These are phyloP conservation scores for Peronospora tabacina DNA, from an alignment of 352 stramenopile species.

Conservation along the genomic window DNA sequence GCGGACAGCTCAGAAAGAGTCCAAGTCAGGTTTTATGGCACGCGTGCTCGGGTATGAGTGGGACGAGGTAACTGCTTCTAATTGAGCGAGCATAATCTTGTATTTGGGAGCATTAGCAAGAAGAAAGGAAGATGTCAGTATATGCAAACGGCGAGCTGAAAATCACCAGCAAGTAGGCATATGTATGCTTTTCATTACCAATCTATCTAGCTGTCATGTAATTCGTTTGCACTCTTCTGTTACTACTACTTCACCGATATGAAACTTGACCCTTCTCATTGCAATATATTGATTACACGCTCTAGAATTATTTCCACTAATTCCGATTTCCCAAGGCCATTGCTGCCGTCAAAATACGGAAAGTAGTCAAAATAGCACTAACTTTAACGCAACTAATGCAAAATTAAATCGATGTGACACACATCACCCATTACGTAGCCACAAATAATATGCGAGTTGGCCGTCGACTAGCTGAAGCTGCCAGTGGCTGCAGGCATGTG, in stretches of 20 bases:
- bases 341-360: no score
- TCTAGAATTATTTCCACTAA: no score
- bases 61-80: slow-evolving; percentile 59
- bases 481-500: slow-evolving; percentile 1
- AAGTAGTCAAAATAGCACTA: no score
- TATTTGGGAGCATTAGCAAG: slow-evolving; percentile 21
- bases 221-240: neutral
- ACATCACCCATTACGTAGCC: slow-evolving; percentile 13
- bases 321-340: no score
- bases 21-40: slow-evolving; percentile 78
- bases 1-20: slow-evolving; percentile 71
- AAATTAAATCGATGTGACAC: slow-evolving; percentile 8
- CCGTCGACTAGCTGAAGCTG: slow-evolving; percentile 9
- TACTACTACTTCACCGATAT: no score
- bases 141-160: slow-evolving; percentile 6
- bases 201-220: slow-evolving; percentile 32
- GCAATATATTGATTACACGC: no score
- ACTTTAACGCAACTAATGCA: slow-evolving; percentile 14
- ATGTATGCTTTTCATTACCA: slow-evolving; percentile 30
- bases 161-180: slow-evolving; percentile 3
- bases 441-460: slow-evolving; percentile 20
- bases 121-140: slow-evolving; percentile 21
- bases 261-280: no score
- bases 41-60: slow-evolving; percentile 80
- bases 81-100: slow-evolving; percentile 26